Percentiles rank a stretch among this genome's conserved stretches.
Evolutionary conservation across 768 basidiomycete species (phyloP).

Genomic region (Pulveroboletus sp.): DNA sequence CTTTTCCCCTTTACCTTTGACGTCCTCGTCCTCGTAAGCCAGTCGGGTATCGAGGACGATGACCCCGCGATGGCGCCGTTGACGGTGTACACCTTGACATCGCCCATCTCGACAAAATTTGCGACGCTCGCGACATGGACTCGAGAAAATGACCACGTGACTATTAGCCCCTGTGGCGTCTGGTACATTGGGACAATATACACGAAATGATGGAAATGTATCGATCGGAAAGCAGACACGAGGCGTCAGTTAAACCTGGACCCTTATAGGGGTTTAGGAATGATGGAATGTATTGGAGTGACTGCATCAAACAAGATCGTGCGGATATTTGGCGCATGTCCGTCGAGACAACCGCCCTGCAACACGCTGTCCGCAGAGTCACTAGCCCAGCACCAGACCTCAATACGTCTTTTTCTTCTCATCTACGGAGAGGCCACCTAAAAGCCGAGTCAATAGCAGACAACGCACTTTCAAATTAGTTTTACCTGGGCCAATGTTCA

Average conservation of each 20-base stretch:
- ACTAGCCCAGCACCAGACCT: neutral
- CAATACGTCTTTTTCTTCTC: slow-evolving; percentile 98
- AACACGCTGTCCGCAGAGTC: neutral
- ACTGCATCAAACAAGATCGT: slow-evolving; percentile 14
- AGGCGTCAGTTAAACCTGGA: too few relatives aligned
- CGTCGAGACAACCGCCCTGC: slow-evolving; percentile 5
- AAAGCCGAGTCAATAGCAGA: neutral
- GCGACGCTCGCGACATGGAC: neutral
- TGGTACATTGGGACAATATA: too few relatives aligned
- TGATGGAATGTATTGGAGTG: neutral
- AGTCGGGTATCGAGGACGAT: slow-evolving; percentile 90
- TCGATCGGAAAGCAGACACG: too few relatives aligned
- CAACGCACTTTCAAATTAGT: neutral
- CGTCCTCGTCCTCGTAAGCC: slow-evolving; percentile 75
- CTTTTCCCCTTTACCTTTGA: slow-evolving; percentile 54
- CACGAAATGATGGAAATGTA: too few relatives aligned
- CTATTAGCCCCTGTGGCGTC: slow-evolving; percentile 12
- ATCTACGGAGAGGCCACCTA: slow-evolving; percentile 93
- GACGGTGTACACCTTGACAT: slow-evolving; percentile 90
- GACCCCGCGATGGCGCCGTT: slow-evolving; percentile 88
- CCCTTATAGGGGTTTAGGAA: too few relatives aligned
- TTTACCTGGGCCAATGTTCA: slow-evolving; percentile 95
- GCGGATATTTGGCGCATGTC: slow-evolving; percentile 20
- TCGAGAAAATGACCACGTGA: slow-evolving; percentile 15
- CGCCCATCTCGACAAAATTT: slow-evolving; percentile 22